Base-by-base conservation (phyloP, 495 filamentous ascomycete genomes). In the Penicillium cataractarum region DNA sequence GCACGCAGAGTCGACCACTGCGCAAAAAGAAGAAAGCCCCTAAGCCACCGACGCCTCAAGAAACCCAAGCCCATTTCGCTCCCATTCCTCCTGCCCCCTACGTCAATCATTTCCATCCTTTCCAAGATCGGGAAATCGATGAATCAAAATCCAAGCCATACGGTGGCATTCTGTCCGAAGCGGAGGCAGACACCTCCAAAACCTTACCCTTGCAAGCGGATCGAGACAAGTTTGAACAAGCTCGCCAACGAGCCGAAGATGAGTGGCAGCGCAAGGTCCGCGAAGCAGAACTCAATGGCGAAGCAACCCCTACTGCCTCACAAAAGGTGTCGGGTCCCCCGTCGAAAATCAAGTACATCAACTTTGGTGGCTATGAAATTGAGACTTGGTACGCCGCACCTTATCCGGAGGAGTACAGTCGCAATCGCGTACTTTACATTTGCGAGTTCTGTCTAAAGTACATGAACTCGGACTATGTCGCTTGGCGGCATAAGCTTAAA, bases 311-410 rank as follows among this genome's bases (percentile, higher is more conserved):
- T 9, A 79, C 80, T 31, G 75, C 80, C 19, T 77, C 78, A n/a
- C 79, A 83, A 58, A 97, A 96, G 71, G 83, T 89, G 1, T 89
- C 92, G 10, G 92, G 90, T 0, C 91, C 92, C 5, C 90, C 93
- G 3, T 97, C 93, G 69, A 93, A 97, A 74, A 97, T 99, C 74
- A 95, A 98, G 71, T 97, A 93, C 76, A 97, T 99, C 79, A 93
- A 96, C 61, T 98, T 99, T 77, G 95, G 96, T 29, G 91, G 91
- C 42, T 95, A 89, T 77, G 94, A 98, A 71, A 98, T 99, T 67
- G 96, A 99, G 75, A 98, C 93, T 24, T 98, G 95, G 95, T 97
- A 99, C 76, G 93, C 96, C n/a, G 94, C 95, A 27, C 95, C 95
- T 21, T 99, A 99, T 70, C 95, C 95, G 0, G 95, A 97, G 74